Base-by-base conservation (phyloP, 2,329 filamentous ascomycete species). In the Ophiostoma perfectum region DNA sequence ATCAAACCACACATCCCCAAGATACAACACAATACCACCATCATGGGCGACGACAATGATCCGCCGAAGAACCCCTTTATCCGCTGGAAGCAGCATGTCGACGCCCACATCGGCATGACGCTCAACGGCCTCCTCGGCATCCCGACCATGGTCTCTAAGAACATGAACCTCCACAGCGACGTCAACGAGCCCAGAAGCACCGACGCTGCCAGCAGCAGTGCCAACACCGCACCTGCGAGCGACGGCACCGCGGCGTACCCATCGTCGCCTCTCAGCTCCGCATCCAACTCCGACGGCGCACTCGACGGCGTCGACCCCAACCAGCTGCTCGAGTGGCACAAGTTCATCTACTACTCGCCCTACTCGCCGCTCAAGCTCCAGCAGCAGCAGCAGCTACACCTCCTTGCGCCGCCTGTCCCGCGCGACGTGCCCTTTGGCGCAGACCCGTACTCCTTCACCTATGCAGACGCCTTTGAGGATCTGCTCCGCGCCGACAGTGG, bases 401-500 rank as follows among this genome's bases (percentile, higher is more conserved):
- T 79, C 68, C 77, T 85, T 7, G 79, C 76, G 7, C 82, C 81
- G 70, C 84, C 84, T 1, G 73, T 77, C 0, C 83, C 84, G 0
- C 78, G 74, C 7, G 82, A 82, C 70, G 76, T 79, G 1, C 78
- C 80, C 8, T 70, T 75, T 4, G 76, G 77, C 62, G 70, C 77
- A 44, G 78, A 81, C 68, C 64, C 75, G 12, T 74, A 73, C 52
- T 72, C 77, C 45, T 84, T 85, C 72, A 83, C 82, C 8, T 87
- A 85, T 71, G 78, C 81, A 44, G 84, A 86, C 71, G 84, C 84
- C 64, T 86, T 86, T 70, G 84, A 87, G 72, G 84, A 87, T 70
- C 79, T 87, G 16, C 77, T 87, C 12, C 76, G 77, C n/a, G 79
- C 80, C 18, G 79, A 78, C n/a, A 78, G 79, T 14, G 80, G 80